Evolutionary conservation across 2,329 filamentous ascomycete genomes (phyloP).

Genomic region (Cadophora sp.): DNA sequence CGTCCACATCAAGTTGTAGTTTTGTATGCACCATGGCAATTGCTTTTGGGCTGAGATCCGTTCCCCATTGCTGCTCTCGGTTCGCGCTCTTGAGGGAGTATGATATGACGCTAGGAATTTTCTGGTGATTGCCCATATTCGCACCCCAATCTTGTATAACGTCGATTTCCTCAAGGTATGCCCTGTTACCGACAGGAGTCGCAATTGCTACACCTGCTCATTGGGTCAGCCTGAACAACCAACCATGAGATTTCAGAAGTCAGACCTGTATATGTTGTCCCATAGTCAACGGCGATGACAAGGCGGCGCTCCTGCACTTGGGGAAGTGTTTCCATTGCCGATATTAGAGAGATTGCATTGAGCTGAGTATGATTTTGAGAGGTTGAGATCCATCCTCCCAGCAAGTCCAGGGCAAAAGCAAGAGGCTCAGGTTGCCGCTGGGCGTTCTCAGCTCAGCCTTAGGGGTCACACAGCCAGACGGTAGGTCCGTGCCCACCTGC

Average conservation of each 20-base stretch:
- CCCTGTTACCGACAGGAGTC: conserved; percentile 23
- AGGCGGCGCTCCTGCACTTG: conserved; percentile 19
- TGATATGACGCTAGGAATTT: conserved; percentile 43
- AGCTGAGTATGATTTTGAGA: neutral
- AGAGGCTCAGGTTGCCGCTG: too few relatives aligned
- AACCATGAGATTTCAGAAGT: too few relatives aligned
- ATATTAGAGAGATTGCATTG: neutral
- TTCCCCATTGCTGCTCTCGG: conserved; percentile 40
- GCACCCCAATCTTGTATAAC: conserved; percentile 39
- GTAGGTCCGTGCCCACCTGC: too few relatives aligned
- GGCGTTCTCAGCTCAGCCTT: too few relatives aligned
- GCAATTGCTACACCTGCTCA: conserved; percentile 23
- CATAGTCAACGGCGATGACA: conserved; percentile 37
- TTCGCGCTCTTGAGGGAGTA: conserved; percentile 35
- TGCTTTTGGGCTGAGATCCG: conserved; percentile 34
- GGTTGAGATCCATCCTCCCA: neutral
- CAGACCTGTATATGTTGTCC: conserved; percentile 38
- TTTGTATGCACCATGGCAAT: conserved; percentile 44
- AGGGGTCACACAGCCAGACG: too few relatives aligned
- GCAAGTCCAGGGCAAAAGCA: too few relatives aligned
- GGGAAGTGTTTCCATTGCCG: neutral
- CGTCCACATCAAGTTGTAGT: conserved; percentile 40
- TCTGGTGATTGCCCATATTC: conserved; percentile 37
- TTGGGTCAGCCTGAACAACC: neutral
- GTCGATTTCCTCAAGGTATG: conserved; percentile 37